Base-by-base conservation (phyloP, 169 alveolate genomes). In the Sarcocystis neurona region DNA sequence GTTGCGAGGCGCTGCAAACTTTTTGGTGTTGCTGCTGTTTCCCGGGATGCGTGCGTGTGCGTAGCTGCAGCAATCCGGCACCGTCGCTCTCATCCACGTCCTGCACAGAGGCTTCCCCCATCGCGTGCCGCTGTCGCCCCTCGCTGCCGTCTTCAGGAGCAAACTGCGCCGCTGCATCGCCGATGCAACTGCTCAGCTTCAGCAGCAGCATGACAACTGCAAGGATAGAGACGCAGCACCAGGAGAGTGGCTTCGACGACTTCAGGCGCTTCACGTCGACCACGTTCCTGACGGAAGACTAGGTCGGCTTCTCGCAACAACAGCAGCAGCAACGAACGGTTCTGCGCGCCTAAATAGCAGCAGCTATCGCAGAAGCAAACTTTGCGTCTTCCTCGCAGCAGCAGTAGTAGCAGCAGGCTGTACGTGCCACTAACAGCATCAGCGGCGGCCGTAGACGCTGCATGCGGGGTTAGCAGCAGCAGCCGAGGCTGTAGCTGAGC, bases 51-150 rank as follows among this genome's bases (percentile, higher is more conserved):
- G 39, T 10, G 32, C 8, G 39, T 10, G 46, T 0, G 0, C 27
- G 41, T 79, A 82, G 89, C 79, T 82, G 44, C 89, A 82, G 41
- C 89, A 82, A 30, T 82, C 89, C 27, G 89, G 89, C 41, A 41
- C 89, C 48, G 39, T 82, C 44, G 89, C 89, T 27, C 47, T 82
- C 47, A 60, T 82, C 56, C 79, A 60, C 75, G 63, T 82, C 44
- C 79, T 82, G 8, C 89, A 82, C 48, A 43, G 43, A 5, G 89
- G 89, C 41, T 82, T 82, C 43, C 89, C 89, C n/a, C 89, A 82
- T 43, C 72, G 89, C 34, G 8, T 82, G 78, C 89, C 89, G n/a
- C 79, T 82, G 1, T 60, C 30, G 34, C 32, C 89, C n/a, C 39
- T 53, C 8, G 89, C 89, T 6, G 37, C 79, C 68, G 43, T 47